Evolutionary conservation across 139 green algal species (phyloP).

Genomic region (Chlamydomonas sphaeroides): DNA sequence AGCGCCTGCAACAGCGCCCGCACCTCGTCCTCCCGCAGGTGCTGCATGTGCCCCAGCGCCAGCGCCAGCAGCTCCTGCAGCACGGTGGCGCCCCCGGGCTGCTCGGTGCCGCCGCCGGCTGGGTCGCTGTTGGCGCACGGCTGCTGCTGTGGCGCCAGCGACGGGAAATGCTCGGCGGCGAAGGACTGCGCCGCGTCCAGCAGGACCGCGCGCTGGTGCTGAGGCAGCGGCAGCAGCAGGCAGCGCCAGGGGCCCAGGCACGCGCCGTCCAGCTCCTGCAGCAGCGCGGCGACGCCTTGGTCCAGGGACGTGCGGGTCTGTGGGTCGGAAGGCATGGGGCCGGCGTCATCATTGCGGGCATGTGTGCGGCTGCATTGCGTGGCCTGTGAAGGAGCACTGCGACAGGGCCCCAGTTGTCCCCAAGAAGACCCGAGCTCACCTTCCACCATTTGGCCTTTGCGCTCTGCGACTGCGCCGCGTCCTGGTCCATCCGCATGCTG

Average conservation of each 20-base stretch:
- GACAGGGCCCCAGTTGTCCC: no score
- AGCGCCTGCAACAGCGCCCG: background rate
- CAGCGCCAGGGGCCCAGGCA: slow-evolving; percentile 79
- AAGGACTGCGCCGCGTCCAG: slow-evolving; percentile 26
- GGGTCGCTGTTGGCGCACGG: no score
- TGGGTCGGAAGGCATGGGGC: background rate
- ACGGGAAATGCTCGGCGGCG: slow-evolving; percentile 33
- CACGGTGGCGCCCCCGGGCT: no score
- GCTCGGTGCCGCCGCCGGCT: no score
- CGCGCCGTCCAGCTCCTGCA: slow-evolving; percentile 58
- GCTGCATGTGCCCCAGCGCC: slow-evolving; percentile 1
- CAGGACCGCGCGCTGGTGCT: background rate
- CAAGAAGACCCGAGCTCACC: slow-evolving; percentile 25
- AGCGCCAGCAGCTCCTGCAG: slow-evolving; percentile 11
- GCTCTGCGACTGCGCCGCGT: slow-evolving; percentile 26
- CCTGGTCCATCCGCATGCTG: slow-evolving; percentile 64
- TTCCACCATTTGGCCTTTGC: slow-evolving; percentile 58
- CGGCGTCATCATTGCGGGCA: no score
- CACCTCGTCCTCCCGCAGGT: slow-evolving; percentile 34
- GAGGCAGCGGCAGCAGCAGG: slow-evolving; percentile 46
- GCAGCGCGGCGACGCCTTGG: slow-evolving; percentile 58
- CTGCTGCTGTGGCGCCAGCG: no score
- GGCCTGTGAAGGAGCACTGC: no score
- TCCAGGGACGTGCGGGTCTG: slow-evolving; percentile 70
- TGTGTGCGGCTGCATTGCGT: no score